Base-by-base conservation (phyloP, 73 alveolate species). In the Paramecium primaurelia region DNA sequence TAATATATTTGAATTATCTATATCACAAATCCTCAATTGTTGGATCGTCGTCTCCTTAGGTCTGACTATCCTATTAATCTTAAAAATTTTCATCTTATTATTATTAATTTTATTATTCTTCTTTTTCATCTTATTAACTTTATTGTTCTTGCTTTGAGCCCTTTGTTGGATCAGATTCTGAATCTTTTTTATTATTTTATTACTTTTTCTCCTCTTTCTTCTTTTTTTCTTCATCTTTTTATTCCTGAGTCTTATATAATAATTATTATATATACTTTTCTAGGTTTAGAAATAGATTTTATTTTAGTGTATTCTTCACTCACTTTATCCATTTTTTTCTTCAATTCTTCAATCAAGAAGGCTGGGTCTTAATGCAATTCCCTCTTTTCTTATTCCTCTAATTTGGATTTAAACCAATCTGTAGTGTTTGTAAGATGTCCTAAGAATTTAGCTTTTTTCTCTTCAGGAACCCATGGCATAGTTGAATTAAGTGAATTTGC, bases 281-380 rank as follows among this genome's bases (percentile, higher is more conserved):
- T 89, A 14, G 94, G 94, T 47, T 71, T 89, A 38, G 86, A 51
- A 22, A 89, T 89, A 4, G 84, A 25, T 36, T 89, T 89, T 8
- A 89, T n/a, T 71, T 71, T 89, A 25, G 86, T 83, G 68, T 71
- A 89, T 32, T 89, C 94, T 89, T 59, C 58, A 40, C 77, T 71
- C 12, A 89, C 75, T 22, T 40, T 59, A 6, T 89, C 88, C 36
- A 89, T 59, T 77, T 89, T 68, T 47, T 71, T 69, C 54, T 69
- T 83, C 28, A 89, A 83, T 11, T 89, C 94, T 54, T 64, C 92
- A 30, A 47, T 36, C 10, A 83, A 71, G 36, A 89, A 89, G 32
- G 94, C 94, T 18, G 94, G 94, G 54, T 89, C 94, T 89, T 89
- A n/a, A 44, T 89, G 37, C 14, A 89, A 47, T 69, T 68, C 92